Evolutionary conservation across 2,329 filamentous ascomycete genomes (phyloP).

Genomic region (Sordariomycetes sp.): DNA sequence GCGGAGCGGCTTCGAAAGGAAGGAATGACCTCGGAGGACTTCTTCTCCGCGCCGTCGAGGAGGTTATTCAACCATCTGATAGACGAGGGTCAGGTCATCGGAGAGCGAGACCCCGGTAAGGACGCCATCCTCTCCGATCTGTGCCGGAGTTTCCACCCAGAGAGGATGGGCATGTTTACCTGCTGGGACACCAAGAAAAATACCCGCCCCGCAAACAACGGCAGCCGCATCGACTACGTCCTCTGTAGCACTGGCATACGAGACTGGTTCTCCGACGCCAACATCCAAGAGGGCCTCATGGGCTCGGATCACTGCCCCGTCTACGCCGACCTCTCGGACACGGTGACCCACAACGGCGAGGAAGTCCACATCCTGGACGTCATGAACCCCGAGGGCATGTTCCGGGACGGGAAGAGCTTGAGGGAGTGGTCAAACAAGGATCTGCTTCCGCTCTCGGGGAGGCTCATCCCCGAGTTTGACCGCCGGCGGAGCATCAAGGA

Average conservation of each 20-base stretch:
- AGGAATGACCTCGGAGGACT: constrained; percentile 55
- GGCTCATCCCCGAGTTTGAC: constrained; percentile 77
- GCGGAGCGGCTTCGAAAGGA: constrained; percentile 60
- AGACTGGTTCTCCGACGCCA: constrained; percentile 63
- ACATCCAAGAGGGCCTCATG: constrained; percentile 89
- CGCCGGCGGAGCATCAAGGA: constrained; percentile 76
- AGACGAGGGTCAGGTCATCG: constrained; percentile 54
- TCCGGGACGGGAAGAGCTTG: constrained; percentile 50
- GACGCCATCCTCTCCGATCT: constrained; percentile 75
- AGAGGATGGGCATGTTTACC: constrained; percentile 83
- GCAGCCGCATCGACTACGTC: constrained; percentile 86
- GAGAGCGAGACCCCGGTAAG: constrained; percentile 53
- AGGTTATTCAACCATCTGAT: constrained; percentile 80
- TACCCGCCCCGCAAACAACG: constrained; percentile 88
- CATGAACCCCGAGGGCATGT: constrained; percentile 65
- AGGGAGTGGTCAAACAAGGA: constrained; percentile 55
- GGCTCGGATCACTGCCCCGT: constrained; percentile 96
- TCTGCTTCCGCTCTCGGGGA: constrained; percentile 63
- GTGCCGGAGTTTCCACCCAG: constrained; percentile 67
- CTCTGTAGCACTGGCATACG: constrained; percentile 70
- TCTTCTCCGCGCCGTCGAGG: constrained; percentile 56
- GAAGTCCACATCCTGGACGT: constrained; percentile 51
- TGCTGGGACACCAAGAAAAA: constrained; percentile 96
- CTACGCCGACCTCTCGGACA: constrained; percentile 59
- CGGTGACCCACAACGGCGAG: constrained; percentile 34